These are phyloP conservation scores for Rubus idaeus DNA, from an alignment of 306 rosid species.

Conservation along the genomic window DNA sequence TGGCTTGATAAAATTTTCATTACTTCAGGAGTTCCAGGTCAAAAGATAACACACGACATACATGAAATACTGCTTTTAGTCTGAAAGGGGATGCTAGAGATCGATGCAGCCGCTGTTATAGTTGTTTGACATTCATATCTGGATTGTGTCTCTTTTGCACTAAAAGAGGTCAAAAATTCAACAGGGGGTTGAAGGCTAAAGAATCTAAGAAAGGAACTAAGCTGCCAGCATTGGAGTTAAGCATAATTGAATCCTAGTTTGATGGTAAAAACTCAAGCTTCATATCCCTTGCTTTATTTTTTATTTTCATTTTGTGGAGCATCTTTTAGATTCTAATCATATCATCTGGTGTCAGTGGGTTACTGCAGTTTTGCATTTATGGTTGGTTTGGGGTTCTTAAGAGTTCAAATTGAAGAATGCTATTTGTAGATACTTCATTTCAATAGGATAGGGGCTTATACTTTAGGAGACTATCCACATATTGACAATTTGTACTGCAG, in stretches of 20 bases:
- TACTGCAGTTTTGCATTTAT: neutral
- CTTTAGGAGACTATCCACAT: neutral
- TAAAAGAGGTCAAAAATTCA: neutral
- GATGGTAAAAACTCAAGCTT: conserved; percentile 1
- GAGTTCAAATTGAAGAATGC: neutral
- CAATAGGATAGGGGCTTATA: neutral
- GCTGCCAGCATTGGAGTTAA: neutral
- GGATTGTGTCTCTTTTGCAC: neutral
- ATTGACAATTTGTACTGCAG: neutral
- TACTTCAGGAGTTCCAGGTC: neutral
- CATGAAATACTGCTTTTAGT: neutral
- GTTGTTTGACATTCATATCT: neutral
- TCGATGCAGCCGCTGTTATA: neutral
- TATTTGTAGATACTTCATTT: neutral
- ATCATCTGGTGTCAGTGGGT: neutral
- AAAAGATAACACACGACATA: neutral
- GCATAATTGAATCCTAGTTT: neutral
- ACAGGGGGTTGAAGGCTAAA: neutral
- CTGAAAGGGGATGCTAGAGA: conserved; percentile 13
- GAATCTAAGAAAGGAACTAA: conserved; percentile 11
- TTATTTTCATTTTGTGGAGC: neutral
- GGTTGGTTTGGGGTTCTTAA: neutral
- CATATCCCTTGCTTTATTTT: neutral
- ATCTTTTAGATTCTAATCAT: neutral
- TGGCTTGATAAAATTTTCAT: neutral